phyloP scores from a whole-genome alignment of 192 early-diverging fungal species.

The Chytriomyces sp. region DNA sequence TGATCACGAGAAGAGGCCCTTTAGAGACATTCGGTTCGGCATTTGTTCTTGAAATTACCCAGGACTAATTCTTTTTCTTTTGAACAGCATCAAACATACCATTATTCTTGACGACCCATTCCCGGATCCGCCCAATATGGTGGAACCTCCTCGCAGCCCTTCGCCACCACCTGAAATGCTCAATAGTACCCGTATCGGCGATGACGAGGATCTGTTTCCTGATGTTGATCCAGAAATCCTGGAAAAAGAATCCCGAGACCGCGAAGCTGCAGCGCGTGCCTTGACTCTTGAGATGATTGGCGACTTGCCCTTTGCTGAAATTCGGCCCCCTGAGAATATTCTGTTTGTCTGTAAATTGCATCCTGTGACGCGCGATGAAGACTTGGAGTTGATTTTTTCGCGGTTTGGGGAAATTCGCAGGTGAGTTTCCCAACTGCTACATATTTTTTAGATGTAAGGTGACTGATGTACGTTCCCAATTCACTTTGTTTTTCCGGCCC shows the following conservation, averaged over 20 bases:
- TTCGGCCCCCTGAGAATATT: conserved; percentile 96
- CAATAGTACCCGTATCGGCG: conserved; percentile 74
- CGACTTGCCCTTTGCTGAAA: conserved; percentile 94
- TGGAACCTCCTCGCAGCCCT: conserved; percentile 74
- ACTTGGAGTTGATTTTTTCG: conserved; percentile 90
- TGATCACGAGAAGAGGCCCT: conserved; percentile 77
- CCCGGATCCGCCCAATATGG: conserved; percentile 74
- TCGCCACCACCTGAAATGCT: conserved; percentile 75
- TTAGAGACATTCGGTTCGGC: conserved; percentile 72
- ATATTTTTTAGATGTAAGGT: background rate
- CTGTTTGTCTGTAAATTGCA: conserved; percentile 96
- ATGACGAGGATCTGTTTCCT: conserved; percentile 71
- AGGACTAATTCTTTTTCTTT: too few species aligned
- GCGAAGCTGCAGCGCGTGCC: conserved; percentile 81
- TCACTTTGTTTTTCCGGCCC: background rate
- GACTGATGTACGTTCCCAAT: background rate
- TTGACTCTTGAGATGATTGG: conserved; percentile 98
- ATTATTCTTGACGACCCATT: conserved; percentile 93
- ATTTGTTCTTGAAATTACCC: background rate
- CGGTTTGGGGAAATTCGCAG: conserved; percentile 84
- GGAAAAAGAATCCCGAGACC: conserved; percentile 68
- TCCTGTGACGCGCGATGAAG: conserved; percentile 85
- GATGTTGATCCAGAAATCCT: conserved; percentile 64
- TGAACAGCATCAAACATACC: conserved; percentile 79
- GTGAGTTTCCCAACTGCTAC: conserved; percentile 35